These are phyloP conservation scores for Setomelanomma holmii DNA, from an alignment of 2,329 filamentous ascomycete genomes.

Conservation along the genomic window DNA sequence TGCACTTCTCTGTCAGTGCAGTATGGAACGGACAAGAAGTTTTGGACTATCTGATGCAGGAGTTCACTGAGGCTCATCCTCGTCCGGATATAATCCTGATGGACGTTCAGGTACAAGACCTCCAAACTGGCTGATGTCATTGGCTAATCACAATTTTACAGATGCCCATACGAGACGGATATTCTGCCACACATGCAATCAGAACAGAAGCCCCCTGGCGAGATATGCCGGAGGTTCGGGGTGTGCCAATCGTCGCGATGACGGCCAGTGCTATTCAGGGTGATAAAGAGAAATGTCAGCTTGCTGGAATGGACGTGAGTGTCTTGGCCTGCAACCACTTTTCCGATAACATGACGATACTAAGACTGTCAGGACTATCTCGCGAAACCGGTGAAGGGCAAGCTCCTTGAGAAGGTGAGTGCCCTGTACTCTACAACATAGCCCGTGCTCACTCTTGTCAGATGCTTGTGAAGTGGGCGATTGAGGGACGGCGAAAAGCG, in stretches of 20 bases:
- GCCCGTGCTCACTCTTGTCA: conserved; percentile 22
- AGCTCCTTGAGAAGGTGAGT: conserved; percentile 65
- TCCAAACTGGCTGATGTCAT: not conserved
- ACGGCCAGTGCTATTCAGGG: conserved; percentile 80
- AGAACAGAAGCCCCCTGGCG: conserved; percentile 73
- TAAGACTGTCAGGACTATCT: conserved; percentile 41
- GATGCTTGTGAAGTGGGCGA: conserved; percentile 73
- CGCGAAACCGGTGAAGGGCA: conserved; percentile 68
- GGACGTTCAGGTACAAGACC: conserved; percentile 72
- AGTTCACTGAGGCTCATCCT: conserved; percentile 58
- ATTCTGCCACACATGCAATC: conserved; percentile 76
- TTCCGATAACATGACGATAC: conserved; percentile 18
- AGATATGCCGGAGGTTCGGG: conserved; percentile 58
- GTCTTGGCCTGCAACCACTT: conserved; percentile 6
- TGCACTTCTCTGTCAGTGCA: conserved; percentile 74
- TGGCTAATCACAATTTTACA: conserved; percentile 37
- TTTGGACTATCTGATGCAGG: conserved; percentile 70
- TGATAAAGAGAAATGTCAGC: conserved; percentile 75
- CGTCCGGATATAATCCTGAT: conserved; percentile 79
- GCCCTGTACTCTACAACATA: conserved; percentile 12
- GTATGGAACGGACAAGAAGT: conserved; percentile 82
- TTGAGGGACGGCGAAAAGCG: conserved; percentile 51
- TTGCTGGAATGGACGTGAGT: conserved; percentile 72
- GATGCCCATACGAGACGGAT: conserved; percentile 74
- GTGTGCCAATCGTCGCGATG: conserved; percentile 81